Evolutionary conservation across 345 rosid genomes (phyloP), one percentile per base, ranked within the genome.

Genomic region (Acer yangbiense): DNA sequence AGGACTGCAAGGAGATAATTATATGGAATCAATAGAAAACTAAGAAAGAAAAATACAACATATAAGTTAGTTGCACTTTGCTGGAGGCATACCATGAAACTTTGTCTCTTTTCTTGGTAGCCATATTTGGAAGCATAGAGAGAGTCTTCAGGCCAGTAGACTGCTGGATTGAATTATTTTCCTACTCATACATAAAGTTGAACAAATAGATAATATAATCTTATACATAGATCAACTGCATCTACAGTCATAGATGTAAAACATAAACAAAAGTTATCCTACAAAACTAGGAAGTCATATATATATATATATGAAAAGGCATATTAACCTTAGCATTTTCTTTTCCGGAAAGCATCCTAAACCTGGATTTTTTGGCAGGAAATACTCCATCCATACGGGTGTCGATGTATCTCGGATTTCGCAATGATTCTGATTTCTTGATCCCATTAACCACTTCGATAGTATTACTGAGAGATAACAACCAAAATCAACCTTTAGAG

Each of bases 301-400:
- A 12, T 14, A 72, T 41, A 62, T 35, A 65, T 35, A 35, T 35
- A 35, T 35, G 64, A 50, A 46, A 76, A 73, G 11, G 78, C 23
- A 46, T 54, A 66, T 81, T 61, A 72, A 96, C 98, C 98, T 94
- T 88, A 13, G 82, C 78, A 81, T 80, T 89, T 68, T 86, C 99
- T 84, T 94, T 96, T 73, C 74, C 85, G 27, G 88, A 73, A 54
- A 71, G 78, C 83, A 85, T 72, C 85, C 85, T 83, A 71, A 86
- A 82, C 86, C 92, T 89, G 62, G 92, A 82, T 76, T 96, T 96
- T 85, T 90, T 92, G 54, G 85, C 93, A 72, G 97, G 94, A 79
- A 85, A 96, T 7, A 92, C 85, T 79, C 89, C 94, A 86, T 89
- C 81, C 87, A 94, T 84, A 65, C 91, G 94, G 60, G 84, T 90